Evolutionary conservation across 1,139 yeast genomes (phyloP).

Genomic region (Debaryomyces psychrophilus): DNA sequence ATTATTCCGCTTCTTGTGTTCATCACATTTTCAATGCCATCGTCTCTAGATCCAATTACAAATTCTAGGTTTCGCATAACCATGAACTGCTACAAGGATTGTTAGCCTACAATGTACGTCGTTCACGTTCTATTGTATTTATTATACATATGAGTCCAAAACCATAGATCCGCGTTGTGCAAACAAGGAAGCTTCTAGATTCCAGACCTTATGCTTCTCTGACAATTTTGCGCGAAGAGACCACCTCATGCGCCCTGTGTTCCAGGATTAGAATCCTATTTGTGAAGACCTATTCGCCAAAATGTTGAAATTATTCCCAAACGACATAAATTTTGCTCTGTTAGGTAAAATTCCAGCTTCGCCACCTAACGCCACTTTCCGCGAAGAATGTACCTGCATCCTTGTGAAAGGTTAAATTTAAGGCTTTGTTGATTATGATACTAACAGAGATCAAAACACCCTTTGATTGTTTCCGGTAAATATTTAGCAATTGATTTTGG

Average conservation of each 20-base stretch:
- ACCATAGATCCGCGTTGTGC: conserved; percentile 3
- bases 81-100: background rate
- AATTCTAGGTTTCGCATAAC: background rate
- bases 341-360: conserved; percentile 5
- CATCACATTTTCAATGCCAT: background rate
- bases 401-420: conserved; percentile 3
- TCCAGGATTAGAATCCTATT: conserved; percentile 2
- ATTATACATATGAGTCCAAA: background rate
- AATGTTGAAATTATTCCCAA: background rate
- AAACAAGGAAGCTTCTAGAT: background rate
- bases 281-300: conserved; percentile 3
- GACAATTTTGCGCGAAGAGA: background rate
- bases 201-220: background rate
- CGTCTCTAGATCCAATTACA: background rate
- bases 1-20: background rate
- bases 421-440: background rate
- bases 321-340: background rate
- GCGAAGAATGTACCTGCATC: conserved; percentile 7
- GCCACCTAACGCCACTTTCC: conserved; percentile 6
- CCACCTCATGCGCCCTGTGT: background rate
- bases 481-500: background rate
- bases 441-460: conserved; percentile 8
- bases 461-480: background rate
- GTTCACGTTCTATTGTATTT: background rate
- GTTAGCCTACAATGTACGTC: background rate